Base-by-base conservation (phyloP, 805 yeast species). In the Kuraishia hungarica region DNA sequence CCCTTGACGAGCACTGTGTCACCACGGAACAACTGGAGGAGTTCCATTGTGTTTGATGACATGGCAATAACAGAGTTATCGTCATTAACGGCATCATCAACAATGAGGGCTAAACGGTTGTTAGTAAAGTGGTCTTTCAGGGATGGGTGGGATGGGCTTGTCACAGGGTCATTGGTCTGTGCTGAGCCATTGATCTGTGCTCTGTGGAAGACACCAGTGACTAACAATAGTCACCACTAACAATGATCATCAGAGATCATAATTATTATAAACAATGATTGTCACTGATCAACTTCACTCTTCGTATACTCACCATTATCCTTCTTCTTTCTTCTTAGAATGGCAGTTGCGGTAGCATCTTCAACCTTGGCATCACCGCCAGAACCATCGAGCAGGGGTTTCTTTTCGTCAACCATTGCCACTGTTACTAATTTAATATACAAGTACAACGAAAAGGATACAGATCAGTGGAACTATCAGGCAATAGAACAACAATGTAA, bases 1-100 rank as follows among this genome's bases (percentile, higher is more conserved):
- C 99, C 99, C 75, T 92, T 93, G 62, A 94, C 97, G 58, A 91
- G 77, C 21, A 94, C 98, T 39, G 98, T 94, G 69, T 94, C 99
- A 64, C 99, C 99, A 60, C 98, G 84, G 82, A 94, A 94, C 69
- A 94, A 80, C 72, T 94, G 96, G 58, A 94, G 78, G 65, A 86
- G 79, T 68, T 94, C 99, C 96, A 94, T 89, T 19, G 98, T 94
- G 71, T 86, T 86, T 19, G 97, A 88, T 39, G 96, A 87, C 86
- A 94, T 89, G 53, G 97, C 87, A 69, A 94, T 89, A 60, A 93
- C 96, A 28, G 98, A 91, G 74, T 94, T 94, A 72, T 94, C 99
- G 72, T 94, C 99, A 65, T 89, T 90, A 65, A 86, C 84, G 60
- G 99, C 98, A 73, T 94, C 99, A 68, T 94, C 99, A 53, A 94